Base-by-base conservation (phyloP, 2,329 filamentous ascomycete species). In the Chlorencoelia australis region DNA sequence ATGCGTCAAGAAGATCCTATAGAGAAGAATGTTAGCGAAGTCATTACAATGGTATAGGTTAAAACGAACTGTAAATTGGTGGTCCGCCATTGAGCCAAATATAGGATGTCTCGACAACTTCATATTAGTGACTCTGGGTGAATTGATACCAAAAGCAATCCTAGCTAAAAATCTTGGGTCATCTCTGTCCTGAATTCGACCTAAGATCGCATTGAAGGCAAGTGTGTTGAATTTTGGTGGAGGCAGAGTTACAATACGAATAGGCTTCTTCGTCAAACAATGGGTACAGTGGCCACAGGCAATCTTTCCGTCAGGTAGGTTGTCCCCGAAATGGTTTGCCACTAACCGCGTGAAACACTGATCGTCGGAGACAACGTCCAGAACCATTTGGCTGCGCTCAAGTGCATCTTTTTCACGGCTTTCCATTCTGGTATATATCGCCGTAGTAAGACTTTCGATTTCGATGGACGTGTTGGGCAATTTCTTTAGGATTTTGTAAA, bases 101-200 rank as follows among this genome's bases (percentile, higher is more conserved):
- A 68, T 60, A 0, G 41, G 21, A 6, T 52, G 52, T 33, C 58
- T 67, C 9, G 63, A 58, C 20, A 78, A 45, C 48, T 66, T 71
- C 35, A 73, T 50, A 24, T 59, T 53, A 4, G 56, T 62, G 1
- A 74, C 62, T 1, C 73, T 57, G 0, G 75, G 75, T 45, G 71
- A 79, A 29, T 60, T 62, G 49, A 79, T 78, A 0, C 75, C 75
- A 50, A 78, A 79, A 0, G 73, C 75, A 4, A 79, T 57, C 14
- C 69, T 63, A 0, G 75, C 71, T 18, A 79, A 56, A 44, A 76
- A 70, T 9, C 74, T 56, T 2, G 75, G 62, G 49, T 80, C 75
- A 30, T 79, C 69, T 2, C 70, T 60, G 1, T 67, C 63, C 1
- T 55, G 46, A 9, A 68, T 65, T 0, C 53, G 59, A 0, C 52